Conservation (phyloP, 73 alveolate genomes). For the Paramecium octaurelia region DNA sequence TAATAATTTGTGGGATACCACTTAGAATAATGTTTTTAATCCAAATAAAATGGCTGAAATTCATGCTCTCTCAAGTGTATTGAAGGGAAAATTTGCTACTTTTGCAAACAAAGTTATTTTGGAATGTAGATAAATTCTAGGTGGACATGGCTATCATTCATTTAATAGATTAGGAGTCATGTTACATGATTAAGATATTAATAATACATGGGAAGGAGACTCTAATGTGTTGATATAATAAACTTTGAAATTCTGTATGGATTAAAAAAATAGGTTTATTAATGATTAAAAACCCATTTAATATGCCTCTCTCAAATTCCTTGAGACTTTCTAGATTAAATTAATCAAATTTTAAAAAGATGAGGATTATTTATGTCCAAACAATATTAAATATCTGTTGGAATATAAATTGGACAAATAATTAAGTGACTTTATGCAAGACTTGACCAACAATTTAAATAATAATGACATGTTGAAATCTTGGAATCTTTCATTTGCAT, state of each 20-base stretch:
- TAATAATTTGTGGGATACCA: conserved; percentile 53
- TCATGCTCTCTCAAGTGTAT: conserved; percentile 69
- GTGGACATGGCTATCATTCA: conserved; percentile 80
- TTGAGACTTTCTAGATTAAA: neutral
- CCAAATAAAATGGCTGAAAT: conserved; percentile 52
- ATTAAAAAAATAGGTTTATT: conserved; percentile 34
- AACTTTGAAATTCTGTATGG: conserved; percentile 67
- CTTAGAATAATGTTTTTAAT: conserved; percentile 23
- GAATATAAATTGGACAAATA: neutral
- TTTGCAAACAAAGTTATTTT: conserved; percentile 55
- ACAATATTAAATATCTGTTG: neutral
- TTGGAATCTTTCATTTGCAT: conserved; percentile 51
- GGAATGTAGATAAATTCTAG: conserved; percentile 75
- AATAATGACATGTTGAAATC: conserved; percentile 33
- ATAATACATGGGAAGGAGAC: conserved; percentile 91
- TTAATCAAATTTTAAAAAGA: neutral
- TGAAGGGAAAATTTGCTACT: conserved; percentile 64
- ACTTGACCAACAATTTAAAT: neutral
- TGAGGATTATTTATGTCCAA: neutral
- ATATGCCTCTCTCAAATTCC: neutral
- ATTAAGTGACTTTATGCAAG: neutral
- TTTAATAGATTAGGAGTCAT: conserved; percentile 64
- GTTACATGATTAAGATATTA: conserved; percentile 66
- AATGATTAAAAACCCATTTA: conserved; percentile 44
- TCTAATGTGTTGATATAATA: conserved; percentile 75